Evolutionary conservation across 2,329 filamentous ascomycete genomes (phyloP).

Genomic region (Colletotrichum sojae): DNA sequence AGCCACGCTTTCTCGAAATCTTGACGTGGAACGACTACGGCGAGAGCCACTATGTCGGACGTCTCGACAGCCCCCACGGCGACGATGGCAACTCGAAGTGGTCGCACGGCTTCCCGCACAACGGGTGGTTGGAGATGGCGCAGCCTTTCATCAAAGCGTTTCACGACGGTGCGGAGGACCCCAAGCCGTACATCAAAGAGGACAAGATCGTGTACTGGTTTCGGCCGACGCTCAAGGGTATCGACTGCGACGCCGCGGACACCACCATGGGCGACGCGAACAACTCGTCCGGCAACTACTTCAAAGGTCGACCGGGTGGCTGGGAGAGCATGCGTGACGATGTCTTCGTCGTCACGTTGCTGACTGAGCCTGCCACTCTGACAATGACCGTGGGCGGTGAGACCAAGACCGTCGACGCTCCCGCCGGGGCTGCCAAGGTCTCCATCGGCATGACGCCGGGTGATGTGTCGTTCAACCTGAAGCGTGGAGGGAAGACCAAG

Average conservation of each 20-base stretch:
- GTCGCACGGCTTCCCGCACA: conserved; percentile 62
- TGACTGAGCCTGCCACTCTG: conserved; percentile 60
- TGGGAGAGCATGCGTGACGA: conserved; percentile 63
- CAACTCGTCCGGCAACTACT: conserved; percentile 65
- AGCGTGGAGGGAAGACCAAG: conserved; percentile 56
- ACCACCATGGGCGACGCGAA: conserved; percentile 61
- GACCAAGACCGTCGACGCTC: conserved; percentile 58
- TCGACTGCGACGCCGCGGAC: conserved; percentile 67
- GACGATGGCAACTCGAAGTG: conserved; percentile 63
- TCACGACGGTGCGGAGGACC: conserved; percentile 59
- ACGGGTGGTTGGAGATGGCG: conserved; percentile 67
- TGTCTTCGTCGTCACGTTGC: conserved; percentile 67
- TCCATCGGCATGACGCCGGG: conserved; percentile 63
- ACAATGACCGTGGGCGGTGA: conserved; percentile 61
- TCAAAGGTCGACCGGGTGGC: conserved; percentile 65
- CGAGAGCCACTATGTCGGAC: conserved; percentile 69
- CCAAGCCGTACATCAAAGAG: conserved; percentile 58
- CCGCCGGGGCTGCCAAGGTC: conserved; percentile 60
- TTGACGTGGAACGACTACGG: conserved; percentile 65
- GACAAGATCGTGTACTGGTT: conserved; percentile 71
- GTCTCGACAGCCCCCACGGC: conserved; percentile 58
- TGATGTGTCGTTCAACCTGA: conserved; percentile 61
- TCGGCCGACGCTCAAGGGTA: conserved; percentile 60
- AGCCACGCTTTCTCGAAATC: conserved; percentile 63
- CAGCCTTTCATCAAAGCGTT: conserved; percentile 68